These are phyloP conservation scores for Talaromyces sp. DNA, from an alignment of 2,329 filamentous ascomycete species.

Conservation along the genomic window DNA sequence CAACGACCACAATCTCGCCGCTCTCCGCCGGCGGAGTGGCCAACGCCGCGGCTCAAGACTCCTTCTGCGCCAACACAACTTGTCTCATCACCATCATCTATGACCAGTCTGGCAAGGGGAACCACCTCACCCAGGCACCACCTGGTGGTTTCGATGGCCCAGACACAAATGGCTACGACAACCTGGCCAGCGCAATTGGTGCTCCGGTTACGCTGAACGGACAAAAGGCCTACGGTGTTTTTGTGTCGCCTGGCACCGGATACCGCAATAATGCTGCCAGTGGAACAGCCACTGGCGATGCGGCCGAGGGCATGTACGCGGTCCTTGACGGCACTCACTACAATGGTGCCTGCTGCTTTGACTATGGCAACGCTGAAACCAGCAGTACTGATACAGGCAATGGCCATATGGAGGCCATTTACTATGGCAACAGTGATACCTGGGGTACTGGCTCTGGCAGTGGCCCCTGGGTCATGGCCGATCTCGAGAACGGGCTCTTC, in stretches of 20 bases:
- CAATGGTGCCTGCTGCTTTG: slow-evolving; percentile 6
- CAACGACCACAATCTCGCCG: slow-evolving; percentile 4
- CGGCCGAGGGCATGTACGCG: slow-evolving; percentile 5
- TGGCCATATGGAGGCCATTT: slow-evolving; percentile 9
- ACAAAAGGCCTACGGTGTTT: slow-evolving; percentile 7
- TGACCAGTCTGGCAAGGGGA: slow-evolving; percentile 7
- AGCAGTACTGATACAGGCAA: slow-evolving; percentile 7
- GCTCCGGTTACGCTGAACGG: slow-evolving; percentile 8
- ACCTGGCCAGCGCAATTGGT: slow-evolving; percentile 6
- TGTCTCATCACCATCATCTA: slow-evolving; percentile 9
- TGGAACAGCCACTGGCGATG: slow-evolving; percentile 2
- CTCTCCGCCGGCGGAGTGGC: slow-evolving; percentile 6
- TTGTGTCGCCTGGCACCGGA: slow-evolving; percentile 6
- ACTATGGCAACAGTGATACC: slow-evolving; percentile 1
- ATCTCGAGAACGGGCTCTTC: slow-evolving; percentile 8
- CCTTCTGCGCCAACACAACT: slow-evolving; percentile 5
- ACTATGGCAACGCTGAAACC: slow-evolving; percentile 9
- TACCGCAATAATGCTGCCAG: slow-evolving; percentile 3
- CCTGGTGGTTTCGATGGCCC: slow-evolving; percentile 1
- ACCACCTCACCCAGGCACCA: slow-evolving; percentile 3
- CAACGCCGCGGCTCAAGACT: slow-evolving; percentile 3
- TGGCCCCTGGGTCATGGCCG: slow-evolving; percentile 8
- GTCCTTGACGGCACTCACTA: slow-evolving; percentile 9
- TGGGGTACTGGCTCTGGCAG: slow-evolving; percentile 4
- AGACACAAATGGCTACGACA: slow-evolving; percentile 1